A percentile compares a stretch with the other conserved stretches of the same genome.
phyloP scores from a whole-genome alignment of 2,329 filamentous ascomycete genomes.

The Penicillium capsulatum region DNA sequence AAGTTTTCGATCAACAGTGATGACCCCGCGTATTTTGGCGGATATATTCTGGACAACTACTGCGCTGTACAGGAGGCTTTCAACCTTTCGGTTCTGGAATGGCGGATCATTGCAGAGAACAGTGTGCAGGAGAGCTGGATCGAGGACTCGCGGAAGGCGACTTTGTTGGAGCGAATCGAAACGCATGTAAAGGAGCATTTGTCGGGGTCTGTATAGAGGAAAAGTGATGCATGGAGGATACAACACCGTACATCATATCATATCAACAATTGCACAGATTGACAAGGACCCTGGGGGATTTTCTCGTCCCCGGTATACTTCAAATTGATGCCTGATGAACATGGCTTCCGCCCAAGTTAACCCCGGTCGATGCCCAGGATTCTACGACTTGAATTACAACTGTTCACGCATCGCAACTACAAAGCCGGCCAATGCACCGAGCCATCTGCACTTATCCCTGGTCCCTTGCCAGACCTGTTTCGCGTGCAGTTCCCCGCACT shows the following conservation, averaged over 20 bases:
- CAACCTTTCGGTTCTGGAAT: slow-evolving; percentile 58
- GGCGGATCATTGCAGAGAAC: slow-evolving; percentile 59
- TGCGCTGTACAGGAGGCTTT: slow-evolving; percentile 72
- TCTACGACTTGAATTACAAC: too few relatives aligned
- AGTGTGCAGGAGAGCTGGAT: slow-evolving; percentile 69
- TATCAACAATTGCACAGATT: too few relatives aligned
- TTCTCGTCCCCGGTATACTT: too few relatives aligned
- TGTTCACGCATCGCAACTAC: too few relatives aligned
- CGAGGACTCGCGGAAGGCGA: slow-evolving; percentile 56
- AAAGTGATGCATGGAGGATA: slow-evolving; percentile 3
- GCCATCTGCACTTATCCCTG: too few relatives aligned
- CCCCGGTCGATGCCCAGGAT: too few relatives aligned
- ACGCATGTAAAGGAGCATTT: slow-evolving; percentile 29
- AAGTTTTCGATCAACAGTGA: slow-evolving; percentile 70
- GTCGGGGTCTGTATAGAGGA: slow-evolving; percentile 5
- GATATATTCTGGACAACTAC: slow-evolving; percentile 71
- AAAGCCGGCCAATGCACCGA: too few relatives aligned
- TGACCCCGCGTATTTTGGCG: slow-evolving; percentile 71
- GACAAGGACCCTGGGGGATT: too few relatives aligned
- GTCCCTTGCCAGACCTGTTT: background rate
- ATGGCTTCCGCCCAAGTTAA: too few relatives aligned
- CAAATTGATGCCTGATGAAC: background rate
- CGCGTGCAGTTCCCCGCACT: background rate
- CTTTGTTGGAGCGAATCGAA: slow-evolving; percentile 46
- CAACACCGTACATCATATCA: too few relatives aligned